These are phyloP conservation scores for Chaetomium sp. DNA, from an alignment of 2,329 filamentous ascomycete species.

Conservation along the genomic window DNA sequence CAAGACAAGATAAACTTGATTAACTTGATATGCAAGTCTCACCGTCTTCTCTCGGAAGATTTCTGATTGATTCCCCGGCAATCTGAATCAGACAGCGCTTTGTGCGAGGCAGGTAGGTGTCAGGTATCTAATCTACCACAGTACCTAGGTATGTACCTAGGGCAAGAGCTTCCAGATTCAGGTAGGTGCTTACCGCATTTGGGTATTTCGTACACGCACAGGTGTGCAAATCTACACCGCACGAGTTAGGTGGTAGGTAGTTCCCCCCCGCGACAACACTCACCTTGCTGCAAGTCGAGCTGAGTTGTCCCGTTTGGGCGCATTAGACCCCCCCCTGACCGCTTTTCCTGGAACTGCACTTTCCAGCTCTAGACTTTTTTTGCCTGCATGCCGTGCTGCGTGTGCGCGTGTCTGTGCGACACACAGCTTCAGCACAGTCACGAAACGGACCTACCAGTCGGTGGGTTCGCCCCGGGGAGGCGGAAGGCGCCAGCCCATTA, in stretches of 20 bases:
- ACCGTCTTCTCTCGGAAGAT: not conserved
- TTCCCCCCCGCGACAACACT: not conserved
- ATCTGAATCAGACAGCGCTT: too few relatives aligned
- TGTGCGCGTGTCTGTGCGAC: not conserved
- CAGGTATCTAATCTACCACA: too few relatives aligned
- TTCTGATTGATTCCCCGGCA: not conserved
- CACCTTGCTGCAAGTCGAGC: not conserved
- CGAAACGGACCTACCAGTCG: constrained; percentile 4
- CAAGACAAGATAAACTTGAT: not conserved
- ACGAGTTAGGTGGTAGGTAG: too few relatives aligned
- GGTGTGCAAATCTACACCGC: not conserved
- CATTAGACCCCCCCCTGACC: not conserved
- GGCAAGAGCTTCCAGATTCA: too few relatives aligned
- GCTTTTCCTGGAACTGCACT: constrained; percentile 1
- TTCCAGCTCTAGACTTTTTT: not conserved
- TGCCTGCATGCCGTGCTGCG: not conserved
- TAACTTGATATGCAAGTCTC: constrained; percentile 1
- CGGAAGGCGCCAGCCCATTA: constrained; percentile 10
- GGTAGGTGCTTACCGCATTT: too few relatives aligned
- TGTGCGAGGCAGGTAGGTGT: too few relatives aligned
- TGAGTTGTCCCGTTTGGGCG: constrained; percentile 6
- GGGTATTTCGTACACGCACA: not conserved
- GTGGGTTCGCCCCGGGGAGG: not conserved
- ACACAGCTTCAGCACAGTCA: too few relatives aligned
- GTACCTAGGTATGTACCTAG: too few relatives aligned